Base-by-base conservation (phyloP, 192 early-diverging fungal species). In the Podila verticillata region DNA sequence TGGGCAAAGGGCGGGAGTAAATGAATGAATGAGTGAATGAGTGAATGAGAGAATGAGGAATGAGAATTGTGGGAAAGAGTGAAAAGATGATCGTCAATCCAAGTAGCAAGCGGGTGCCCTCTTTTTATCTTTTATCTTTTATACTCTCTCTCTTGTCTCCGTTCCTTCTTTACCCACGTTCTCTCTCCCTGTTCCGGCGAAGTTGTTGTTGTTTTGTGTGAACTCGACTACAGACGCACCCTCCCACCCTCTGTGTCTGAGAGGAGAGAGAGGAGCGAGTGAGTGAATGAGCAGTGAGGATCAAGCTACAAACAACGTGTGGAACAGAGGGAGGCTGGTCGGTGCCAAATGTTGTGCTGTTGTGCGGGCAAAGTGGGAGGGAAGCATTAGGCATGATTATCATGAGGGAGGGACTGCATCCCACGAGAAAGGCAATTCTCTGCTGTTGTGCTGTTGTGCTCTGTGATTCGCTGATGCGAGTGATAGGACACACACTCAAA, bases 21-120 rank as follows among this genome's bases (percentile, higher is more conserved):
- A 60, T 65, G 67, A 60, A 49, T 70, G 54, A 30, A 48, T 5
- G 57, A 36, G 61, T 24, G n/a, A 63, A 56, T 54, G 61, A 51
- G 31, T 5, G 32, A 60, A 10, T 24, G 35, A 36, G 34, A 9
- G 30, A 47, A 35, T 31, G 31, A 60, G 36, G 34, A 20, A 65
- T 48, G n/a, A 19, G 26, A 30, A 49, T 3, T 49, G 64, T 35
- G 17, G 31, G 39, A 36, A 54, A 54, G 10, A 47, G 44, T 47
- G 13, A 13, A 54, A 64, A 36, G 28, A 28, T n/a, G 39, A 31
- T 20, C 61, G 26, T 22, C 22, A 44, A 36, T 34, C n/a, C n/a
- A 39, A 44, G 34, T 39, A 63, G 10, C 26, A 63, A 13, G 39
- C 15, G 22, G 39, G 20, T 13, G 15, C 17, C 5, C 35, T n/a